Evolutionary conservation across 2,329 filamentous ascomycete genomes (phyloP), one percentile per base, ranked within the genome.

Genomic region (Periconia digitata): DNA sequence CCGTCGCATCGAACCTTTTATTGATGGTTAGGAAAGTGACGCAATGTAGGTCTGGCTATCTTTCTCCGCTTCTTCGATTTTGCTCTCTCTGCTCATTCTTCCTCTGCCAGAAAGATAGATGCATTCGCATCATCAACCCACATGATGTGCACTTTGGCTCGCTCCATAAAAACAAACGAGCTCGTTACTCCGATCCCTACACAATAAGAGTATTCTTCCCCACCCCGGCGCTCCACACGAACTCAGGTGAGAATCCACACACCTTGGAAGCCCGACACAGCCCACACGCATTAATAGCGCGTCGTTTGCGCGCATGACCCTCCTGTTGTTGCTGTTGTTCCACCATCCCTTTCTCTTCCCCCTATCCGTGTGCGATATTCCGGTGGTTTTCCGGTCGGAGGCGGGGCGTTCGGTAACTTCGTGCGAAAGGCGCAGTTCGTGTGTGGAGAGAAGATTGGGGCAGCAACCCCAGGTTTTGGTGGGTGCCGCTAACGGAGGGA

Each of bases 241-340:
- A n/a, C n/a, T n/a, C n/a, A n/a, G n/a, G n/a, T n/a, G 10, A 32
- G 12, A 6, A 16, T 3, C 3, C 10, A 27, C 38, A 16, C 21
- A 24, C 38, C 38, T 70, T 70, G 20, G 65, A 65, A 6, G 55
- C 56, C 32, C 66, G 62, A 47, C 66, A 70, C 21, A 45, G 39
- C 22, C 51, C 47, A 50, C 66, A 70, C 13, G 66, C 66, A 43
- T 67, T 63, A 53, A 69, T 67, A 10, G 64, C 66, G 22, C 66
- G 59, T 18, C 64, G 59, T 58, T 69, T 69, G 24, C 66, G 63
- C 21, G 61, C 27, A 32, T 32, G 27, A 4, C 27, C 27, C n/a
- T 15, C 27, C 4, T 32, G 27, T 15, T 12, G 27, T 10, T 32
- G 27, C 4, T 32, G 27, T 12, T 27, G 24, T 27, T 27, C 7